Evolutionary conservation across 164 flowering plant genomes (phyloP).

Genomic region (Platanus orientalis): DNA sequence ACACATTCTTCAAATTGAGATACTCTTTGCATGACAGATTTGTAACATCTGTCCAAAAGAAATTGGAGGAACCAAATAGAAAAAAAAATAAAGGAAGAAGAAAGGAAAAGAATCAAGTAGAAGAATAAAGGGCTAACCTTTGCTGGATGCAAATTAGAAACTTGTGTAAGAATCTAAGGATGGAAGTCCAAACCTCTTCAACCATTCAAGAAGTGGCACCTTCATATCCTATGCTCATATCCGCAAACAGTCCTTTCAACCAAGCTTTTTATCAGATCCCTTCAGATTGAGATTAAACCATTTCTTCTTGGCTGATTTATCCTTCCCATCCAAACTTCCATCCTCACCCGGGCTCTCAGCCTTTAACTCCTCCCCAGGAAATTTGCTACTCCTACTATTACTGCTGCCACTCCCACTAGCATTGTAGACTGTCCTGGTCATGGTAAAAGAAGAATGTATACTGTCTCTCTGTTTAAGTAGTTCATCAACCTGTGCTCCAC

Average conservation of each 20-base stretch:
- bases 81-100: background rate
- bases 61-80: background rate
- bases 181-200: background rate
- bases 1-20: background rate
- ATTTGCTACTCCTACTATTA: constrained; percentile 49
- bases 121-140: background rate
- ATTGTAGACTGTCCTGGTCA: constrained; percentile 27
- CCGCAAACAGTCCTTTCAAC: constrained; percentile 16
- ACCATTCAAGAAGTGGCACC: background rate
- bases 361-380: constrained; percentile 48
- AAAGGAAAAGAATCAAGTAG: background rate
- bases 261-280: constrained; percentile 66
- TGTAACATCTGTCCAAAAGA: background rate
- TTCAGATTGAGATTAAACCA: constrained; percentile 79
- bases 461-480: constrained; percentile 79
- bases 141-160: background rate
- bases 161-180: constrained; percentile 5
- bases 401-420: constrained; percentile 33
- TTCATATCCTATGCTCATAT: background rate
- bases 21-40: background rate
- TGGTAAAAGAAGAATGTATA: constrained; percentile 78
- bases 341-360: constrained; percentile 60
- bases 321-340: constrained; percentile 68
- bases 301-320: constrained; percentile 67
- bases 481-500: constrained; percentile 72